A percentile compares a stretch with the other conserved stretches of the same genome.
Evolutionary conservation across 768 basidiomycete species (phyloP).

Genomic region (Pisolithus sp.): DNA sequence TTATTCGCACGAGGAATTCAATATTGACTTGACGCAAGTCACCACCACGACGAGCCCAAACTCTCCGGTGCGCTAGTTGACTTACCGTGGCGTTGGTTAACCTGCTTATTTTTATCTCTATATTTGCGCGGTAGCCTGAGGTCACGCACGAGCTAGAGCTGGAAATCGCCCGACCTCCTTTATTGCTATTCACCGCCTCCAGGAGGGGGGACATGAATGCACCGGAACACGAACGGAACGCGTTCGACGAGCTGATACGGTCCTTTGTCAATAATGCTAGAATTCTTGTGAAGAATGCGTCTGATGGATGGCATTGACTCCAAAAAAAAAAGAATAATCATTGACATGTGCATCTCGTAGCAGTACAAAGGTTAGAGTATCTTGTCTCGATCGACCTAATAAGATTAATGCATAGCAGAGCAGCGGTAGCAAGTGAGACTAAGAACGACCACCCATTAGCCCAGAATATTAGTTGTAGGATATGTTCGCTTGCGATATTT

Average conservation of each 20-base stretch:
- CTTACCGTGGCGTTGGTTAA: slow-evolving; percentile 2
- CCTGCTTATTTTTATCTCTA: too few species aligned
- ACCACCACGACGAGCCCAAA: slow-evolving; percentile 44
- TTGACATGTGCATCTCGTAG: background rate
- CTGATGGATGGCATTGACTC: slow-evolving; percentile 37
- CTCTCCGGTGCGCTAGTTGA: slow-evolving; percentile 39
- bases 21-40: slow-evolving; percentile 92
- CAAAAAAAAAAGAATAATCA: background rate
- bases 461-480: too few species aligned
- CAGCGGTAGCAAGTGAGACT: background rate
- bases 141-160: slow-evolving; percentile 84
- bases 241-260: slow-evolving; percentile 88
- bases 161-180: slow-evolving; percentile 69
- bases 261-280: slow-evolving; percentile 91
- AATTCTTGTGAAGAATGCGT: slow-evolving; percentile 77
- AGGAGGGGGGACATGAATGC: slow-evolving; percentile 57
- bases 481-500: slow-evolving; percentile 1
- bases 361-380: background rate
- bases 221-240: slow-evolving; percentile 58
- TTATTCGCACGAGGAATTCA: slow-evolving; percentile 90
- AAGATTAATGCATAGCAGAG: background rate
- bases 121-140: slow-evolving; percentile 41
- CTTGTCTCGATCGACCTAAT: background rate
- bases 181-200: slow-evolving; percentile 64
- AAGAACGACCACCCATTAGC: background rate